Conservation (phyloP, 2,329 filamentous ascomycete genomes). For the Talaromyces amestolkiae region DNA sequence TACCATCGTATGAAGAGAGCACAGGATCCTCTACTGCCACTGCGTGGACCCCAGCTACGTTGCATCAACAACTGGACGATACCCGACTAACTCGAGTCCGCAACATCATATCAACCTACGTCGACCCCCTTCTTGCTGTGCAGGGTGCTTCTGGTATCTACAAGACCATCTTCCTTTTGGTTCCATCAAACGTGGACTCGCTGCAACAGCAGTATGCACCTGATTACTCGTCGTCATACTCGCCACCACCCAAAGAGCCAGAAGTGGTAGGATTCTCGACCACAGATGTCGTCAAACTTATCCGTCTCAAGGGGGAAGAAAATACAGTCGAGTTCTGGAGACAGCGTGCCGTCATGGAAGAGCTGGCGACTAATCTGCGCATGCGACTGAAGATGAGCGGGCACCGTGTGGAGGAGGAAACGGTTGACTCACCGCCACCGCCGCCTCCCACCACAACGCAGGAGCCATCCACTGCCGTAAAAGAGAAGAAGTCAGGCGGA, state of each 20-base stretch:
- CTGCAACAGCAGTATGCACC: conserved; percentile 23
- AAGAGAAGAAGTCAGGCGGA: conserved; percentile 7
- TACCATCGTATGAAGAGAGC: conserved; percentile 37
- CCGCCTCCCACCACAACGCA: background rate
- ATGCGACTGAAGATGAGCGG: conserved; percentile 27
- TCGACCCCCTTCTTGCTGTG: conserved; percentile 42
- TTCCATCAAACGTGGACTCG: conserved; percentile 44
- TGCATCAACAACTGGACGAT: conserved; percentile 33
- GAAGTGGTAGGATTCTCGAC: conserved; percentile 42
- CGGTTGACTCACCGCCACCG: background rate
- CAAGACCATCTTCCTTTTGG: conserved; percentile 44
- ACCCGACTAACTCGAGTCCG: conserved; percentile 42
- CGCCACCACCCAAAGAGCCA: conserved; percentile 21
- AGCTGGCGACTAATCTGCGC: conserved; percentile 37
- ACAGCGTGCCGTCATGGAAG: conserved; percentile 39
- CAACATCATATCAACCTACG: conserved; percentile 37
- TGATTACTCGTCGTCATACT: conserved; percentile 16
- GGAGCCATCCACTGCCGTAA: background rate
- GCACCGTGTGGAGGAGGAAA: conserved; percentile 22
- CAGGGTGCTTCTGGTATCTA: conserved; percentile 44
- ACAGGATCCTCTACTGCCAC: conserved; percentile 17
- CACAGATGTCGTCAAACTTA: conserved; percentile 39
- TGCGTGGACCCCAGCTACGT: conserved; percentile 11
- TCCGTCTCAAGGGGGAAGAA: conserved; percentile 41
- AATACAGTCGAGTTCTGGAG: conserved; percentile 47